A percentile compares a stretch with the other conserved stretches of the same genome.
Evolutionary conservation across 129 eudicot species (phyloP).

Genomic region (Flaveria sonorensis): DNA sequence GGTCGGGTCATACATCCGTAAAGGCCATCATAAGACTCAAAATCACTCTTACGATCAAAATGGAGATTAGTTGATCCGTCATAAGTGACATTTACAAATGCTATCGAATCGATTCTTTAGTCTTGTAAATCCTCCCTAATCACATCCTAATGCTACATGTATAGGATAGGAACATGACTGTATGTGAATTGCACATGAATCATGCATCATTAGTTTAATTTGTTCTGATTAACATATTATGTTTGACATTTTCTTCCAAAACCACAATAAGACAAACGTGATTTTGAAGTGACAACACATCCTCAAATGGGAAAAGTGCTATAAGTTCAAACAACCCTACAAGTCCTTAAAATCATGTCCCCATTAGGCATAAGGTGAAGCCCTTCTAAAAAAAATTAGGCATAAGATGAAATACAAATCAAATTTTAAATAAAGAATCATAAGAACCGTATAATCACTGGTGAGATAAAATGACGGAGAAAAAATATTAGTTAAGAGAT

Average conservation of each 20-base stretch:
- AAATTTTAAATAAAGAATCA: no score
- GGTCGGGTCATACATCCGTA: not conserved
- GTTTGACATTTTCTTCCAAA: slow-evolving; percentile 8
- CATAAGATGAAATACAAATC: no score
- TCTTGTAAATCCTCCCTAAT: not conserved
- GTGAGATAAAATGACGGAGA: no score
- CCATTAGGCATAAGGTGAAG: not conserved
- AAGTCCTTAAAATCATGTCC: not conserved
- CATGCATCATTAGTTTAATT: slow-evolving; percentile 23
- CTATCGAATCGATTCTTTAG: not conserved
- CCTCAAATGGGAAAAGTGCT: not conserved
- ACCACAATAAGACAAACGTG: not conserved
- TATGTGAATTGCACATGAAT: slow-evolving; percentile 11
- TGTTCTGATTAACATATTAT: not conserved
- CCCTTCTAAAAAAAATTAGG: no score
- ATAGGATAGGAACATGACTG: slow-evolving; percentile 9
- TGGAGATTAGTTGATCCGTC: not conserved
- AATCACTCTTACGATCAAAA: not conserved
- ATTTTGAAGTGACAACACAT: slow-evolving; percentile 4
- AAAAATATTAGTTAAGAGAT: no score
- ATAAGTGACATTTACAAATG: not conserved
- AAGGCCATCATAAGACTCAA: not conserved
- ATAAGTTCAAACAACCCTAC: not conserved
- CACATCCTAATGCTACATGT: not conserved
- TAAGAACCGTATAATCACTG: no score